These are phyloP conservation scores for Torulaspora delbrueckii DNA, from an alignment of 805 yeast species.

Conservation along the genomic window DNA sequence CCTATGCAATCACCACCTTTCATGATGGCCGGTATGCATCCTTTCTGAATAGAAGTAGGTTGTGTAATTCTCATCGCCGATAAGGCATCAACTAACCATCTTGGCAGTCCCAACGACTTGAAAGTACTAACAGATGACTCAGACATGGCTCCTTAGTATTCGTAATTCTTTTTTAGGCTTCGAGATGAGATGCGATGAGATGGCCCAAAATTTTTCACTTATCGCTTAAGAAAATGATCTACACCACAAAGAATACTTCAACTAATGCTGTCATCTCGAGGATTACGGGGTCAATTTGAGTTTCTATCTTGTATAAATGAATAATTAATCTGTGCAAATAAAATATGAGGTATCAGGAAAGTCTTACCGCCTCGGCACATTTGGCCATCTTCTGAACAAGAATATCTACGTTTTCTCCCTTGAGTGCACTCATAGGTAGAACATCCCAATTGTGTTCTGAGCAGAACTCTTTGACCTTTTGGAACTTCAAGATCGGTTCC, in stretches of 20 bases:
- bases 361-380: conserved; percentile 15
- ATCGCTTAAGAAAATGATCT: not conserved
- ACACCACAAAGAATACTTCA: not conserved
- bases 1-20: conserved; percentile 86
- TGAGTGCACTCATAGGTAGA: conserved; percentile 80
- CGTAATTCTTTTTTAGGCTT: not conserved
- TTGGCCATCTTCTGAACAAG: conserved; percentile 71
- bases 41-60: conserved; percentile 83
- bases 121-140: conserved; percentile 35
- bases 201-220: conserved; percentile 8
- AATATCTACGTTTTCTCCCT: conserved; percentile 64
- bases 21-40: conserved; percentile 83
- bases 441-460: conserved; percentile 52
- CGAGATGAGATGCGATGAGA: conserved; percentile 12
- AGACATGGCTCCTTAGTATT: conserved; percentile 7
- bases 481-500: conserved; percentile 46
- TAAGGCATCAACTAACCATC: conserved; percentile 82
- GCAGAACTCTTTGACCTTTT: conserved; percentile 43
- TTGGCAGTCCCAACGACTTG: conserved; percentile 65
- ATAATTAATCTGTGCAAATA: too few species aligned
- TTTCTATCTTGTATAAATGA: not conserved
- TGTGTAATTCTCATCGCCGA: conserved; percentile 71
- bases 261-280: not conserved
- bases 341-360: not conserved
- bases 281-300: too few species aligned